phyloP scores from a whole-genome alignment of 2,329 filamentous ascomycete genomes.

The Sclerotinia minor region DNA sequence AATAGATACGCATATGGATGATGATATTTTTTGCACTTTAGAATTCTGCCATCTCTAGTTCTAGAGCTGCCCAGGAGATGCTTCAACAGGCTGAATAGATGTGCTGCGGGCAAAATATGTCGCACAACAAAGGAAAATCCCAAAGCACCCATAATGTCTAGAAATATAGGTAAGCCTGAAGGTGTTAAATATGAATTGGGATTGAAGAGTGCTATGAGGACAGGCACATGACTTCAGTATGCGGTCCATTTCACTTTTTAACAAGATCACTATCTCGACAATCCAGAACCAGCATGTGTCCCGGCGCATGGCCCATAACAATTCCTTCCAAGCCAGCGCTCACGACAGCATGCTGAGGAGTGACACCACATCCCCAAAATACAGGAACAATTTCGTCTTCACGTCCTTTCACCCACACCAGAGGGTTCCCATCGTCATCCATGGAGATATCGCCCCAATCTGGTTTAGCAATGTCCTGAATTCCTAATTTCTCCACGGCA shows the following conservation, averaged over 20 bases:
- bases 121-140: no score
- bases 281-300: conserved; percentile 63
- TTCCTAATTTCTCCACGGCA: conserved; percentile 52
- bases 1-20: not conserved
- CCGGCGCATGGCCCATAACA: conserved; percentile 62
- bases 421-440: conserved; percentile 40
- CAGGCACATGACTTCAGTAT: not conserved
- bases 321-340: conserved; percentile 53
- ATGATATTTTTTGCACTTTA: not conserved
- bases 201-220: not conserved
- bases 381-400: conserved; percentile 52
- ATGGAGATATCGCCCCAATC: conserved; percentile 57
- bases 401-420: not conserved
- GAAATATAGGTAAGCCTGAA: not conserved
- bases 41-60: not conserved
- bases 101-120: not conserved
- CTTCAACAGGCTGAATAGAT: not conserved
- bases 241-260: conserved; percentile 9
- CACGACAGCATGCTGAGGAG: conserved; percentile 64
- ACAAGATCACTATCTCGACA: conserved; percentile 33
- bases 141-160: no score
- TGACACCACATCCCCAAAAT: conserved; percentile 67
- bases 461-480: conserved; percentile 52
- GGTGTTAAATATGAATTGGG: not conserved
- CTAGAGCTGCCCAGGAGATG: no score